Evolutionary conservation across 2,329 filamentous ascomycete genomes (phyloP), one percentile per base, ranked within the genome.

Genomic region (Ophiocordyceps camponoti-saundersi): DNA sequence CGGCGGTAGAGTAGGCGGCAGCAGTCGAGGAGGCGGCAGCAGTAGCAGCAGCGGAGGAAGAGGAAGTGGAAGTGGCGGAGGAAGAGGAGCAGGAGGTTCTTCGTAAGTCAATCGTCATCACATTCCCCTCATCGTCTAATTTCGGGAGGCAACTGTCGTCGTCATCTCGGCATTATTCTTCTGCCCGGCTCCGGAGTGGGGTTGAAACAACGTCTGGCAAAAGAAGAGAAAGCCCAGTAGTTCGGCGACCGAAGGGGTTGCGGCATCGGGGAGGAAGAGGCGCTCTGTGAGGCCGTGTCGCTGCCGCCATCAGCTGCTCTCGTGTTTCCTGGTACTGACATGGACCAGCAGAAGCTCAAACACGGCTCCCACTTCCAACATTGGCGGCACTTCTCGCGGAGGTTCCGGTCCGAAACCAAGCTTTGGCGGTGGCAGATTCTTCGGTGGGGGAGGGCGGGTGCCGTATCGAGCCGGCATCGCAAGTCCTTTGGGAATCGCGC

Each of bases 341-440:
- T 34, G 3, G 10, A 34, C 3, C 5, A 40, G 21, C 11, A 40
- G 36, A 20, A n/a, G 30, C 42, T 6, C 39, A 29, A 59, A 57
- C 47, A 55, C 55, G 20, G 46, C 46, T 5, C 23, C 52, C n/a
- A 48, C 39, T 39, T 67, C 62, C 45, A 70, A 66, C 48, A 30
- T 55, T 0, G 75, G 75, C 52, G 75, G 76, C 44, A 57, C 62
- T 10, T 80, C 80, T 3, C 68, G 62, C 5, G 62, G 67, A 7
- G 80, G 82, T 49, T 74, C 71, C 46, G 80, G 82, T 16, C 63
- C 72, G 1, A 55, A 65, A 16, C 77, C 76, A 3, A 50, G 56
- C 1, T 86, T 73, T 55, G 80, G 77, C 42, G 77, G 78, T 36
- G 79, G 80, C 8, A 55, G 58, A 46, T 84, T 72, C 60, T 88